Conservation (phyloP, 768 basidiomycete genomes). For the Rhodotorula sphaerocarpa region DNA sequence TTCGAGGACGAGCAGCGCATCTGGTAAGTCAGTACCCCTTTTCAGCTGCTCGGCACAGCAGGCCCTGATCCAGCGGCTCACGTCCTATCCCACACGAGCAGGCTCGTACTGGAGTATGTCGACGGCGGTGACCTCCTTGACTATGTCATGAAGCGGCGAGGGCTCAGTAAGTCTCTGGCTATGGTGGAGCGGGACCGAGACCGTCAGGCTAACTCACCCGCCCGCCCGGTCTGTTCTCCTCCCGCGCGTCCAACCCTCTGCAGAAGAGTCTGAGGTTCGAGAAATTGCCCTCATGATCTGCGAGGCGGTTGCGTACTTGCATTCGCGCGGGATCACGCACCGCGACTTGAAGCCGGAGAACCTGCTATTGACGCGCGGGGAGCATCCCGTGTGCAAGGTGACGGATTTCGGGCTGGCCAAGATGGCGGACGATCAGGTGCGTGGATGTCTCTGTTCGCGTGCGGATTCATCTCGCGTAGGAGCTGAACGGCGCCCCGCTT, state of each 20-base stretch:
- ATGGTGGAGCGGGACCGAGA: too few relatives aligned
- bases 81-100: background rate
- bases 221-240: conserved; percentile 31
- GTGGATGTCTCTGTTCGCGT: conserved; percentile 32
- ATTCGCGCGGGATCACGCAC: conserved; percentile 67
- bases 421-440: conserved; percentile 65
- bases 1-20: conserved; percentile 40
- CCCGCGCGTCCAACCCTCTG: too few relatives aligned
- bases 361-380: conserved; percentile 34
- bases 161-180: conserved; percentile 60
- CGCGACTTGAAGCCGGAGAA: conserved; percentile 53
- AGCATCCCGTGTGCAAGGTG: conserved; percentile 62
- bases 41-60: background rate
- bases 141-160: conserved; percentile 47
- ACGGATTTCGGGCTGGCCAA: conserved; percentile 97
- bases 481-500: conserved; percentile 20
- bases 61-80: conserved; percentile 5
- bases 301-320: conserved; percentile 40
- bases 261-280: conserved; percentile 47
- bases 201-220: conserved; percentile 40
- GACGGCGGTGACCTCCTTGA: conserved; percentile 79
- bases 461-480: conserved; percentile 3
- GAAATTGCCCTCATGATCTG: conserved; percentile 77
- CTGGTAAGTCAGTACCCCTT: conserved; percentile 40
- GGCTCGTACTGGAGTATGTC: conserved; percentile 69